Percentiles rank a stretch among this genome's conserved stretches.
These are phyloP conservation scores for Hyaloperonospora brassicae DNA, from an alignment of 352 stramenopile species.

Conservation along the genomic window DNA sequence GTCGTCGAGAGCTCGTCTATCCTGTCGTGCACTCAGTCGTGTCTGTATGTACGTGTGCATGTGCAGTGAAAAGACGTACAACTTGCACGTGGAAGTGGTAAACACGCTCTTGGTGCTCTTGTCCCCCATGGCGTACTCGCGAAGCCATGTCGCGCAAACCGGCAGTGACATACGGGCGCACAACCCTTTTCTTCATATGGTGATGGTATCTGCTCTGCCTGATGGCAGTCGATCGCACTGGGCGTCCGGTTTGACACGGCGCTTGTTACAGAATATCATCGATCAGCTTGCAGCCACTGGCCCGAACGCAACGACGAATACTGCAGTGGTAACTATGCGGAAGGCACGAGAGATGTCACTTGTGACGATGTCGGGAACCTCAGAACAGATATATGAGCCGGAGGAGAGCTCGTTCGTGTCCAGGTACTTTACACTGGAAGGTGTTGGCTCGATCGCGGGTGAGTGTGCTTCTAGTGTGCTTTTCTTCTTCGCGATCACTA, in stretches of 20 bases:
- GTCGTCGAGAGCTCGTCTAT: too few species aligned
- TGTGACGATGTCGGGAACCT: slow-evolving; percentile 49
- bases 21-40: too few species aligned
- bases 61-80: slow-evolving; percentile 38
- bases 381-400: slow-evolving; percentile 33
- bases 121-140: slow-evolving; percentile 53
- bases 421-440: slow-evolving; percentile 48
- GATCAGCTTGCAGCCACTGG: slow-evolving; percentile 37
- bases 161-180: slow-evolving; percentile 31
- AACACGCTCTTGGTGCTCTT: slow-evolving; percentile 68
- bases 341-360: slow-evolving; percentile 51
- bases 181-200: slow-evolving; percentile 63
- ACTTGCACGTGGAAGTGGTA: slow-evolving; percentile 68
- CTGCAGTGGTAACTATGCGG: slow-evolving; percentile 29
- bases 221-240: slow-evolving; percentile 41
- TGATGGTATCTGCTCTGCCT: slow-evolving; percentile 34
- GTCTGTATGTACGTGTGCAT: neutral
- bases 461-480: slow-evolving; percentile 8
- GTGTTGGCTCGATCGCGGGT: slow-evolving; percentile 55
- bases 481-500: neutral
- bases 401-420: slow-evolving; percentile 45
- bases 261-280: slow-evolving; percentile 57
- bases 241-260: slow-evolving; percentile 40
- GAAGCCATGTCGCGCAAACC: slow-evolving; percentile 39
- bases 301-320: slow-evolving; percentile 23